These are phyloP conservation scores for Colletotrichum brevisporum DNA, from an alignment of 2,329 filamentous ascomycete genomes.

Conservation along the genomic window DNA sequence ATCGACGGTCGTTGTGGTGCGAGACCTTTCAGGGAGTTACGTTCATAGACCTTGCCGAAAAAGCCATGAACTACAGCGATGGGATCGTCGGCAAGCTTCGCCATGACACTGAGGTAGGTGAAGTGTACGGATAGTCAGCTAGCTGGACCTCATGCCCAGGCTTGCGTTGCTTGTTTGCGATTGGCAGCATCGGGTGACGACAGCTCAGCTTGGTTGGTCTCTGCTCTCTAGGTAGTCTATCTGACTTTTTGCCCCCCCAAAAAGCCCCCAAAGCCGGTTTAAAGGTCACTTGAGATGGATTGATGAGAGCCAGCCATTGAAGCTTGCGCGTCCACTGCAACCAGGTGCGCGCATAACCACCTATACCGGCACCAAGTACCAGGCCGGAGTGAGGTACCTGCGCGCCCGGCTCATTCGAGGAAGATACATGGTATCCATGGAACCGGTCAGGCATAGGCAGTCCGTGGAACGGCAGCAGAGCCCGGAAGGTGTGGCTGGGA, in stretches of 20 bases:
- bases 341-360: neutral
- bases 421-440: too few species aligned
- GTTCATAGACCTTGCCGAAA: neutral
- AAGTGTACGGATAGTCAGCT: neutral
- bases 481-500: neutral
- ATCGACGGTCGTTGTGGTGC: neutral
- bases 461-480: too few species aligned
- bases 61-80: neutral
- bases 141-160: neutral
- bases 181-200: conserved; percentile 16
- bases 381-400: neutral
- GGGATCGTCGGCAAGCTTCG: conserved; percentile 21
- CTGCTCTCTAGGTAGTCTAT: too few species aligned
- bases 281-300: conserved; percentile 8
- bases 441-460: too few species aligned
- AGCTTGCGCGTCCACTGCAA: conserved; percentile 37
- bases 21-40: neutral
- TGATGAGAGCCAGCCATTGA: conserved; percentile 1
- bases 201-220: conserved; percentile 16
- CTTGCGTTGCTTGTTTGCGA: too few species aligned
- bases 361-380: neutral
- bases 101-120: conserved; percentile 3
- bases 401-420: too few species aligned
- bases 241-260: neutral
- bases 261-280: too few species aligned